phyloP scores from a whole-genome alignment of 805 yeast species.

The Ogataea dorogensis region DNA sequence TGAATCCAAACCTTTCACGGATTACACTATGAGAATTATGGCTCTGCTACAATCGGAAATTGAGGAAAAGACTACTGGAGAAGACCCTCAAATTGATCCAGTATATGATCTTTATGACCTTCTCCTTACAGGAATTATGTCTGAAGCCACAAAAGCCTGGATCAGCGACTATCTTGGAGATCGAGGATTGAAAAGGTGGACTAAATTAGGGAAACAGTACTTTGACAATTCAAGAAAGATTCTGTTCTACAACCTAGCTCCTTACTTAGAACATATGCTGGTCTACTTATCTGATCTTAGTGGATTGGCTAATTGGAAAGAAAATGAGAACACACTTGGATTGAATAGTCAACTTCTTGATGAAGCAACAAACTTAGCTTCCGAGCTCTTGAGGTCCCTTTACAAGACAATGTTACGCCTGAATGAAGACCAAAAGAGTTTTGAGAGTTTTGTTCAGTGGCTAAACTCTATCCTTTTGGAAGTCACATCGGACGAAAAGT shows the following conservation, averaged over 20 bases:
- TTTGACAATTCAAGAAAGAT: constrained; percentile 51
- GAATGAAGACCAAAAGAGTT: constrained; percentile 46
- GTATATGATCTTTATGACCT: constrained; percentile 45
- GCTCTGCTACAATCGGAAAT: constrained; percentile 38
- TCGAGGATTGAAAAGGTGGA: constrained; percentile 58
- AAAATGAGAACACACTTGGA: constrained; percentile 21
- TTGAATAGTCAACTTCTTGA: constrained; percentile 19
- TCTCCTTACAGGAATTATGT: constrained; percentile 53
- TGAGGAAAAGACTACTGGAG: constrained; percentile 17
- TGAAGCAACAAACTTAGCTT: constrained; percentile 20
- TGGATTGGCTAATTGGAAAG: constrained; percentile 41
- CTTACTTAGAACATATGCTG: constrained; percentile 55
- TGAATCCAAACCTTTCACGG: constrained; percentile 38
- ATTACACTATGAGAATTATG: constrained; percentile 36
- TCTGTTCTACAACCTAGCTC: constrained; percentile 48
- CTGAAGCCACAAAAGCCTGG: constrained; percentile 53
- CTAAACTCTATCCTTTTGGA: constrained; percentile 36
- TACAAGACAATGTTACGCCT: constrained; percentile 42
- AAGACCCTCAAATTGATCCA: constrained; percentile 26
- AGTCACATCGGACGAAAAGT: constrained; percentile 38
- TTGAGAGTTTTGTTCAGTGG: constrained; percentile 48
- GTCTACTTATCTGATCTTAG: constrained; percentile 42
- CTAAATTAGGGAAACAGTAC: constrained; percentile 45
- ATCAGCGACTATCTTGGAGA: constrained; percentile 66
- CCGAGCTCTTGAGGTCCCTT: constrained; percentile 32